Evolutionary conservation across 352 stramenopile genomes (phyloP), one percentile per base, ranked within the genome.

Genomic region (Saprolegnia parasitica): DNA sequence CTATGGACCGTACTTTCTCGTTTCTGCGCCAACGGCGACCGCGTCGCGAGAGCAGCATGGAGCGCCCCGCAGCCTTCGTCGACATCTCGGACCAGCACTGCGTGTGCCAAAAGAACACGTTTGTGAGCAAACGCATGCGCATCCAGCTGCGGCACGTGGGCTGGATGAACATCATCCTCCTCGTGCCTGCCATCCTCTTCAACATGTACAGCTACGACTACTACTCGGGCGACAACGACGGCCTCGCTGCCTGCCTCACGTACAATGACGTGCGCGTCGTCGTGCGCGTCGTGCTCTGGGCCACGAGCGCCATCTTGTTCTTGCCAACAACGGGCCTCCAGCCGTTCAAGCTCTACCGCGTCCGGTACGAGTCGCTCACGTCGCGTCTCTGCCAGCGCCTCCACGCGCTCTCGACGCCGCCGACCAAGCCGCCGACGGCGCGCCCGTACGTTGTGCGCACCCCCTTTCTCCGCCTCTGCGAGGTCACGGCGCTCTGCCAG

Each of bases 41-140:
- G n/a, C n/a, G n/a, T n/a, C n/a, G n/a, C n/a, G n/a, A n/a, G n/a
- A n/a, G n/a, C n/a, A n/a, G n/a, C n/a, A n/a, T n/a, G n/a, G n/a
- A n/a, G n/a, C n/a, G n/a, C n/a, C n/a, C n/a, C n/a, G n/a, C n/a
- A n/a, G n/a, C n/a, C n/a, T n/a, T n/a, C n/a, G n/a, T n/a, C n/a
- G n/a, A n/a, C n/a, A n/a, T n/a, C n/a, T n/a, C n/a, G n/a, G n/a
- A n/a, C n/a, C 52, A 58, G 10, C 52, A 29, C 23, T 20, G 52
- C 29, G 18, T 20, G 23, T 64, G 21, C 21, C 21, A 11, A 24
- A 16, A 24, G 10, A 64, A 64, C 23, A 64, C 56, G 4, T 64
- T 64, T 24, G 29, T 54, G 16, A 64, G 56, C 56, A 64, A 64
- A 16, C 18, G 29, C 32, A 64, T 64, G 56, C 29, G n/a, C n/a